These are phyloP conservation scores for Chrysopogon serrulatus DNA, from an alignment of 176 grass and related monocot species.

Conservation along the genomic window DNA sequence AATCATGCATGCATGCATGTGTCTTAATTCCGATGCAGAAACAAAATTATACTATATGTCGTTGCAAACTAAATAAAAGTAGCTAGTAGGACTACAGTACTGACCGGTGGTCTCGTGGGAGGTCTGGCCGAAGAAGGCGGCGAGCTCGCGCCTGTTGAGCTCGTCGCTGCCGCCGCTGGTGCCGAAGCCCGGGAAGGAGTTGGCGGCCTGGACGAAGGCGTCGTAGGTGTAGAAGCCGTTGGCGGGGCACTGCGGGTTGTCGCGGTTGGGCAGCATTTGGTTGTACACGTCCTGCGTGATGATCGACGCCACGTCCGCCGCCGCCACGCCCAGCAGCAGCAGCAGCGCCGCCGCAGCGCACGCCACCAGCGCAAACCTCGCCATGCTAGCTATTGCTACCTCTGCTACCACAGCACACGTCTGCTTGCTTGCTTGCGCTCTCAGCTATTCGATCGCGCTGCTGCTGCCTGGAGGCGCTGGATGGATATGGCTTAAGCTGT, in stretches of 20 bases:
- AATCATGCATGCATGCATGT: no score
- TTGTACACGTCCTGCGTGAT: slow-evolving; percentile 33
- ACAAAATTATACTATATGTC: no score
- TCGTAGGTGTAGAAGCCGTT: slow-evolving; percentile 40
- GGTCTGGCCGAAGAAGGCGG: slow-evolving; percentile 59
- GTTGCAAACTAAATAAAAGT: no score
- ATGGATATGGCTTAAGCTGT: neutral
- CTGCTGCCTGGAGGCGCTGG: neutral
- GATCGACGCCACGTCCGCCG: slow-evolving; percentile 25
- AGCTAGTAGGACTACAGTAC: neutral
- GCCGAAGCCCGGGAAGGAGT: slow-evolving; percentile 33
- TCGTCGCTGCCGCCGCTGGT: slow-evolving; percentile 10
- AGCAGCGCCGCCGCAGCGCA: neutral
- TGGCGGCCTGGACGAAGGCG: slow-evolving; percentile 43
- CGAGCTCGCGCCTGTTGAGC: slow-evolving; percentile 31
- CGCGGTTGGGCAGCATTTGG: slow-evolving; percentile 31
- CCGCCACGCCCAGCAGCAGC: neutral
- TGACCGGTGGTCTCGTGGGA: slow-evolving; percentile 64
- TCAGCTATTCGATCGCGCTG: neutral
- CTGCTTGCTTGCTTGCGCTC: neutral
- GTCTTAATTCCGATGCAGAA: no score
- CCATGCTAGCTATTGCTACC: neutral
- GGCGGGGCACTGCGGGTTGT: slow-evolving; percentile 31
- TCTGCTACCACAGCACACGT: no score
- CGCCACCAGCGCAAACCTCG: neutral